Base-by-base conservation (phyloP, 2,329 filamentous ascomycete genomes). In the Malbranchea zuffiana region DNA sequence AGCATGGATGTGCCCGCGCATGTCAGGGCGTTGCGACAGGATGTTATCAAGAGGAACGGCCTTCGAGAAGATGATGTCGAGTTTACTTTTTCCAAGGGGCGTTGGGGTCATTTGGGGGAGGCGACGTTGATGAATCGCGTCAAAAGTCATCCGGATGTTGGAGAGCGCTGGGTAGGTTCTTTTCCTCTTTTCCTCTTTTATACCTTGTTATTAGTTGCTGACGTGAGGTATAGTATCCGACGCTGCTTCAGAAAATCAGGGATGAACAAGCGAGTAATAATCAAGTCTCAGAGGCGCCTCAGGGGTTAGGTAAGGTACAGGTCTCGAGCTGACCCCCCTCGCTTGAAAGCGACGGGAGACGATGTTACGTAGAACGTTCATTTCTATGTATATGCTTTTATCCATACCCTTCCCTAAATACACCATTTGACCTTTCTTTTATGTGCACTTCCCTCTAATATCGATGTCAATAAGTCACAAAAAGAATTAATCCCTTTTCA, bases 111-210 rank as follows among this genome's bases (percentile, higher is more conserved):
- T 47, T 61, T 92, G 6, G 84, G 85, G 3, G 83, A 92, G 66
- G 85, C 84, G 7, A 92, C 83, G 41, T 62, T 93, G 54, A 72
- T 82, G 62, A 93, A 92, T 60, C 65, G 85, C 10, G 71, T 92
- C 48, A 90, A 87, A 69, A 86, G 80, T 47, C 85, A 93, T 62
- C 81, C 80, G 3, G 85, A 92, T 56, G 85, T 93, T 1, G 83
- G 82, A 2, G 81, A 87, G 66, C 67, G 77, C 49, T 92, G 83
- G 65, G 57, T 62, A 42, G 45, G 57, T 57, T 26, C n/a, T 25
- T 21, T 11, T 18, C 13, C 26, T 18, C 1, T 18, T 11, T 4
- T 20, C 39, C 43, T 3, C 15, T 30, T 12, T 34, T 21, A 20
- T 23, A 29, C 26, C 16, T 16, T 33, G 3, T n/a, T 20, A 37